phyloP scores from a whole-genome alignment of 1,139 yeast species.

The Casaregolazyma lundiana region DNA sequence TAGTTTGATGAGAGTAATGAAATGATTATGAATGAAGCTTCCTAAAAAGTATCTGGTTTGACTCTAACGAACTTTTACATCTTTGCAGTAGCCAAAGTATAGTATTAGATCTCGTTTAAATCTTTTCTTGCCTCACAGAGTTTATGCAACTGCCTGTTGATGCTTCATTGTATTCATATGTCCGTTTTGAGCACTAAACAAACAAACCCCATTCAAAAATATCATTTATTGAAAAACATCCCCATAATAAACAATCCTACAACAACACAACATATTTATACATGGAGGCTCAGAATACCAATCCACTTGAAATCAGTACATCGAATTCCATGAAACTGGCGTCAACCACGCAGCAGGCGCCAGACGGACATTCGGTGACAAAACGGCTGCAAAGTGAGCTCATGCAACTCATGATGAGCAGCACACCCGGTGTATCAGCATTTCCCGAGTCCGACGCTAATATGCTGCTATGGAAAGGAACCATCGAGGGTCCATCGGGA shows the following conservation, averaged over 20 bases:
- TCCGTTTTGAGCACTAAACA: constrained; percentile 6
- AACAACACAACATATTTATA: neutral
- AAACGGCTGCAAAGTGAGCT: constrained; percentile 47
- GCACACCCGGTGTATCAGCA: constrained; percentile 48
- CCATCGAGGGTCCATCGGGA: constrained; percentile 58
- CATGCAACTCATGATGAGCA: constrained; percentile 48
- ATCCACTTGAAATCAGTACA: constrained; percentile 16
- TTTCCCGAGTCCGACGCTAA: constrained; percentile 51
- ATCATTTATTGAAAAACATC: neutral
- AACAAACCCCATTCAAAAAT: constrained; percentile 3
- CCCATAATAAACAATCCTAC: neutral
- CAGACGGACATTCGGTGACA: constrained; percentile 41
- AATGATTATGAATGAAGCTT: neutral
- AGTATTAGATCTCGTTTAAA: neutral
- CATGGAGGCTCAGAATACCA: constrained; percentile 26
- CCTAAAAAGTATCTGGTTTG: neutral
- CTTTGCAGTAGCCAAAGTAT: too few species aligned
- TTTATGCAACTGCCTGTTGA: neutral
- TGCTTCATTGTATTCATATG: neutral
- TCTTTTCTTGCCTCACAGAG: neutral
- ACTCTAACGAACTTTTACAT: too few species aligned
- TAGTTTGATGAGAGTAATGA: neutral
- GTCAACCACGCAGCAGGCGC: constrained; percentile 19
- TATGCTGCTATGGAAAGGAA: constrained; percentile 55
- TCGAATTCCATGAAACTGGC: constrained; percentile 15